Base-by-base conservation (phyloP, 352 stramenopile species). In the Pythium guiyangense region DNA sequence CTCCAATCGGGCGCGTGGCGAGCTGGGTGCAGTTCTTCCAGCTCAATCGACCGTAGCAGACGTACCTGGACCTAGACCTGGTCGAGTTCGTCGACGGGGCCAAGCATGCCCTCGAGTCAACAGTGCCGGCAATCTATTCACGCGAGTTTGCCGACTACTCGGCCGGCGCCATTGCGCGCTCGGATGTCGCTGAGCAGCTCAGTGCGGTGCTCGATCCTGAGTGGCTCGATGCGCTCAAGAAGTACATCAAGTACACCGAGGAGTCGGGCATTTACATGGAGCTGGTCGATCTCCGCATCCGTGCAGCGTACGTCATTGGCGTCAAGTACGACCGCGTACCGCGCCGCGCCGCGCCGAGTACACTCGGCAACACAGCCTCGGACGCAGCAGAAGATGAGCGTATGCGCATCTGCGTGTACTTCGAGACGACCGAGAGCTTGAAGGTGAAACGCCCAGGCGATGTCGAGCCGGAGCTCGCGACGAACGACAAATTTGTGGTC, bases 131-230 rank as follows among this genome's bases (percentile, higher is more conserved):
- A 18, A 79, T 84, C 68, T 82, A 84, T 63, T 79, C 66, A 59
- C 67, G 42, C 26, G 73, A 82, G 59, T 79, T 84, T 39, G 60
- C 78, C 17, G 76, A 79, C 39, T 82, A 71, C 26, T 65, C 74
- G n/a, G 67, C 34, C 34, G 69, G 71, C 22, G 62, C 54, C 17
- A 72, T 79, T 46, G 64, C 54, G 11, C 60, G 77, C 49, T 80
- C 71, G 6, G 44, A 56, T 15, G 70, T 66, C 5, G 55, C 55
- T 11, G 31, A 39, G 17, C 37, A 53, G 11, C 29, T 61, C 1
- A 69, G 65, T 8, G 60, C 46, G 0, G 63, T 58, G 45, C 57
- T 79, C 26, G 77, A 70, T 6, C 48, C 55, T 17, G 58, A 57
- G 31, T 85, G 70, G 57, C 83, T 69, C 62, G 66, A 84, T 22